Percentiles rank a stretch among this genome's conserved stretches.
phyloP scores from a whole-genome alignment of 83 land plant species.

The Picea abies region DNA sequence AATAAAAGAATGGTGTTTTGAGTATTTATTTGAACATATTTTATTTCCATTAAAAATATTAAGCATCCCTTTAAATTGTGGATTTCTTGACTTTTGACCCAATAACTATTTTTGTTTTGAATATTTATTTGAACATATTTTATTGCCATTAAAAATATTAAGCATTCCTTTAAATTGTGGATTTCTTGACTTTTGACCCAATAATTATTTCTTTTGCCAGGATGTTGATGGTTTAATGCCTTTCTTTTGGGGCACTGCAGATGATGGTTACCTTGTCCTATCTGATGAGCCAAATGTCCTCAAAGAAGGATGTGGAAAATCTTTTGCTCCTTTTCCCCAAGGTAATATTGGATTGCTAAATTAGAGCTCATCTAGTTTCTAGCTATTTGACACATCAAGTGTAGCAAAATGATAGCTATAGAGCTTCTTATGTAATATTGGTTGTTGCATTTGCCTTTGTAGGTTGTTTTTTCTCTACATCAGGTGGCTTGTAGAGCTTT shows the following conservation, averaged over 20 bases:
- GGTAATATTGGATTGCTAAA: constrained; percentile 30
- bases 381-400: neutral
- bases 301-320: constrained; percentile 80
- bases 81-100: too few species aligned
- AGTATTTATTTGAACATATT: too few species aligned
- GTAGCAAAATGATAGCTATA: neutral
- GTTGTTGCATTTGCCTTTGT: neutral
- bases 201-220: constrained; percentile 21
- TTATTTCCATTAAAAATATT: too few species aligned
- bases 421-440: neutral
- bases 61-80: too few species aligned
- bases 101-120: neutral
- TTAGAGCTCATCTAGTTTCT: neutral
- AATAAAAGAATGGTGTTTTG: too few species aligned
- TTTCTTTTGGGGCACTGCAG: constrained; percentile 78
- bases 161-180: too few species aligned
- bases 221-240: constrained; percentile 79
- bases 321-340: constrained; percentile 84
- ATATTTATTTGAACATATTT: too few species aligned
- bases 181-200: too few species aligned
- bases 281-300: constrained; percentile 59
- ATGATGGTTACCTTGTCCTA: constrained; percentile 65
- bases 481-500: neutral
- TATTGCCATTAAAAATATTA: too few species aligned
- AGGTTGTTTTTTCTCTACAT: constrained; percentile 3